A percentile compares a stretch with the other conserved stretches of the same genome.
phyloP scores from a whole-genome alignment of 2,329 filamentous ascomycete species.

The Fusarium torulosum region DNA sequence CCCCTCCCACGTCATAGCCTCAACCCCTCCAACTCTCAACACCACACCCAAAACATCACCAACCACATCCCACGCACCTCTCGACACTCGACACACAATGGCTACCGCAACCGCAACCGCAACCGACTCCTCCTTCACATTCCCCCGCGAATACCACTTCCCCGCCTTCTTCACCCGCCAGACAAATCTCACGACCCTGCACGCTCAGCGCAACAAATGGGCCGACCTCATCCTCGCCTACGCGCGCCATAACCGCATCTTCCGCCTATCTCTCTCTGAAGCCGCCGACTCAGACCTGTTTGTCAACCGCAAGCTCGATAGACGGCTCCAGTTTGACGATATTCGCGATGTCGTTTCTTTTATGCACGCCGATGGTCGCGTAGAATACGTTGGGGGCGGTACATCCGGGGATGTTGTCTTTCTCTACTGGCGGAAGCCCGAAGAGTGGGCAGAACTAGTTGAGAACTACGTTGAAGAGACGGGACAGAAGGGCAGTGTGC shows the following conservation, averaged over 20 bases:
- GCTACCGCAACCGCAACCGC: constrained; percentile 20
- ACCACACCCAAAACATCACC: constrained; percentile 25
- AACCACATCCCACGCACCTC: background rate
- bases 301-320: constrained; percentile 66
- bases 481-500: constrained; percentile 86
- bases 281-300: constrained; percentile 69
- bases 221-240: constrained; percentile 85
- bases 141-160: constrained; percentile 78
- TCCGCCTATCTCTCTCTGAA: constrained; percentile 75
- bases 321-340: constrained; percentile 64
- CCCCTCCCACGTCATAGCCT: constrained; percentile 39
- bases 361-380: constrained; percentile 70
- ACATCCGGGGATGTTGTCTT: constrained; percentile 66
- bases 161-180: constrained; percentile 89
- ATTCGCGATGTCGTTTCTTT: constrained; percentile 70
- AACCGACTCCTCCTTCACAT: constrained; percentile 59
- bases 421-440: constrained; percentile 86
- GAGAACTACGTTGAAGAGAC: constrained; percentile 88
- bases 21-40: constrained; percentile 28
- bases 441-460: constrained; percentile 88
- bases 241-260: constrained; percentile 82
- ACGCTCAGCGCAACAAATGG: constrained; percentile 87
- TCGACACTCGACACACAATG: constrained; percentile 23
- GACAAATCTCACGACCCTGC: constrained; percentile 77
- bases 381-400: constrained; percentile 71